Base-by-base conservation (phyloP, 495 filamentous ascomycete species). In the Elasticomyces elasticus region DNA sequence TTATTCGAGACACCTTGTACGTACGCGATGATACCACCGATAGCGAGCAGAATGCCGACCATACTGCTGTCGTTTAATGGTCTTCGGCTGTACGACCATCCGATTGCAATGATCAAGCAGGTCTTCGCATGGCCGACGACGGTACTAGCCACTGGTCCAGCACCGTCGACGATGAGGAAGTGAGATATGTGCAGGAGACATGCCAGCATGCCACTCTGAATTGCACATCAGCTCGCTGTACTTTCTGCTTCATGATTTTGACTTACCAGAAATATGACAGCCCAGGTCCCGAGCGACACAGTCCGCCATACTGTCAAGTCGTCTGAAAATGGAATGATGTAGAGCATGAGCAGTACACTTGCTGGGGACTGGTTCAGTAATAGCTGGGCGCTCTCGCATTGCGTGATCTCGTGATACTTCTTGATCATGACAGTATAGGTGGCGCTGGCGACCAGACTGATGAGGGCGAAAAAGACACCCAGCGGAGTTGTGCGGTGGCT, bases 111-210 rank as follows among this genome's bases (percentile, higher is more conserved):
- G 33, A 60, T 55, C 6, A 51, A 27, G 48, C 52, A 56, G 12
- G 48, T 55, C 46, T 55, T 60, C 33, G 55, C 62, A 54, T 87
- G 83, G 0, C 84, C 84, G 2, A 87, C 79, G 11, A 88, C 82
- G 0, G 83, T 86, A 51, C 80, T 84, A 22, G 79, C 81, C 7
- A 87, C 81, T 4, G 84, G 77, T 0, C 84, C 84, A 1, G 82
- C 79, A 38, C 78, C 78, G 23, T 79, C 82, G 33, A 87, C 79
- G 58, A 88, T 86, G 62, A 84, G 84, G 61, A 87, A 87, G 61
- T 86, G 83, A 7, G 79, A 83, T 44, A 86, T 71, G 62, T 87
- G 87, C 60, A 88, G 82, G 19, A 86, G 66, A 25, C 76, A 77
- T 2, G 84, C 84, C 53, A 81, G 79, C 13, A 78, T 44, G 7